These are phyloP conservation scores for Parathielavia appendiculata DNA, from an alignment of 495 filamentous ascomycete species.

Conservation along the genomic window DNA sequence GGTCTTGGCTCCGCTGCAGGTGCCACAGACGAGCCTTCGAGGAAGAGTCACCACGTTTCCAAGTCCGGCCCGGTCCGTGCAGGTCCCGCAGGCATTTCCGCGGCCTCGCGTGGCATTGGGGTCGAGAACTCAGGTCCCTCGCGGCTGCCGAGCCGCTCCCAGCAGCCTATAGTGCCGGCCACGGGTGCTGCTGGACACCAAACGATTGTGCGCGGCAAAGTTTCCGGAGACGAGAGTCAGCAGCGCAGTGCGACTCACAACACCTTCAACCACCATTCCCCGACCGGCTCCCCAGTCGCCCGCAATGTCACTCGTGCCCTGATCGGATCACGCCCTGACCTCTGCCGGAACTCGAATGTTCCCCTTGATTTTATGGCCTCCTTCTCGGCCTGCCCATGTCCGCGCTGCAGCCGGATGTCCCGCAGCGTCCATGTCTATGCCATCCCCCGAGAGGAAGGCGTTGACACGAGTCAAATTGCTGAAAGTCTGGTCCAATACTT, in stretches of 20 bases:
- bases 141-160: constrained; percentile 3
- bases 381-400: neutral
- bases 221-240: no score
- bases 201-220: neutral
- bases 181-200: neutral
- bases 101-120: neutral
- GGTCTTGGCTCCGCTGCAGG: neutral
- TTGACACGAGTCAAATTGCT: neutral
- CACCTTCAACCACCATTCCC: no score
- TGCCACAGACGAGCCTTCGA: neutral
- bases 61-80: constrained; percentile 7
- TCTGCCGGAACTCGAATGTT: no score
- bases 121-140: constrained; percentile 10
- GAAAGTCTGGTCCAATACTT: neutral
- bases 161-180: neutral
- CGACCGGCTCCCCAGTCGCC: no score
- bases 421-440: neutral
- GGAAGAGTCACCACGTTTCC: constrained; percentile 5
- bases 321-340: no score
- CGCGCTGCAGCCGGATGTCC: neutral
- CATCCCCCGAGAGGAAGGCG: neutral
- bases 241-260: no score
- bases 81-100: neutral
- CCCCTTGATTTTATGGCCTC: no score
- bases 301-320: no score